phyloP scores from a whole-genome alignment of 805 yeast species.

The Komagataella pastoris region DNA sequence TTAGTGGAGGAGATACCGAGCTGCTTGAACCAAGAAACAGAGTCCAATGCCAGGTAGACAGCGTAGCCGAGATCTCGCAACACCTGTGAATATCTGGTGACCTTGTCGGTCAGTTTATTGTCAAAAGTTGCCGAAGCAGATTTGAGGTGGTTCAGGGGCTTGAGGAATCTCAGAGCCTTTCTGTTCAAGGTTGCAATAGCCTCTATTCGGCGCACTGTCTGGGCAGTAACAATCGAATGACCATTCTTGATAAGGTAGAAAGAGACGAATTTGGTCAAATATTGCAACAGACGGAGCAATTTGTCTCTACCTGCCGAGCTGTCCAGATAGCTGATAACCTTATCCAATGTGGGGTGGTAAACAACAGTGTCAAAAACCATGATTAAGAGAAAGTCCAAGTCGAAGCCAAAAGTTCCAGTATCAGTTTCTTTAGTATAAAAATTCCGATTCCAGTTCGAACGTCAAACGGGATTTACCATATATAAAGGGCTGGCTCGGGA shows the following conservation, averaged over 20 bases:
- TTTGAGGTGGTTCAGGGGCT: conserved; percentile 63
- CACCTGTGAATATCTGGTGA: conserved; percentile 36
- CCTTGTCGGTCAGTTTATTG: conserved; percentile 54
- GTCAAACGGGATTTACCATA: neutral
- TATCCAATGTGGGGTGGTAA: conserved; percentile 61
- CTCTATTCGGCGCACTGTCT: conserved; percentile 42
- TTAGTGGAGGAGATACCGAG: conserved; percentile 36
- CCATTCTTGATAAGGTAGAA: conserved; percentile 48
- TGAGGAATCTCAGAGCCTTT: conserved; percentile 73
- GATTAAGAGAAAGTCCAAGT: neutral
- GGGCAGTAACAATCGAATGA: conserved; percentile 29
- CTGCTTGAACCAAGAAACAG: conserved; percentile 46
- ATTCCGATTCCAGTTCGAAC: neutral
- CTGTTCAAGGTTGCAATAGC: conserved; percentile 55
- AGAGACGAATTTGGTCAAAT: conserved; percentile 61
- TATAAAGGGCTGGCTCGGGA: neutral
- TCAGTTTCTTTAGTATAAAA: neutral
- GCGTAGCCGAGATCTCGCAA: conserved; percentile 48
- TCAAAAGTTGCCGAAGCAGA: conserved; percentile 56
- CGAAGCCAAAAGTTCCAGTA: neutral
- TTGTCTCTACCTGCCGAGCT: conserved; percentile 71
- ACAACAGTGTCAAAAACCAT: conserved; percentile 61
- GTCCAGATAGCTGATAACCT: conserved; percentile 51
- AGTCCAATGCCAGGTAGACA: conserved; percentile 50
- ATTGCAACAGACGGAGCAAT: conserved; percentile 65